Percentiles rank a stretch among this genome's conserved stretches.
These are phyloP conservation scores for Tolypocladium amazonense DNA, from an alignment of 2,329 filamentous ascomycete species.

Conservation along the genomic window DNA sequence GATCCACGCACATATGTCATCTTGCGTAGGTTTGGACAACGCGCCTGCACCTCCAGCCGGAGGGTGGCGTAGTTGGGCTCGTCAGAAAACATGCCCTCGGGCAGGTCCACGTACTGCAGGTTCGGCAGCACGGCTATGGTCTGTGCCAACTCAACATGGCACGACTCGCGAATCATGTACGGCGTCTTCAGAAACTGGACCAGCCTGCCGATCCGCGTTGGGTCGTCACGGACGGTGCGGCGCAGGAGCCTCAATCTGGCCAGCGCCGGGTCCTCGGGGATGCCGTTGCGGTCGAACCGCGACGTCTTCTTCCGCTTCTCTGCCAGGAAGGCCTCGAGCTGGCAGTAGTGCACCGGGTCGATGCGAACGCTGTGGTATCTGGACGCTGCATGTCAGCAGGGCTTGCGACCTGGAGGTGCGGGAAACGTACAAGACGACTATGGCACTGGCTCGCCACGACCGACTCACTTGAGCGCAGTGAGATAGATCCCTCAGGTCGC, in stretches of 20 bases:
- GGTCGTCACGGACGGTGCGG: constrained; percentile 71
- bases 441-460: constrained; percentile 51
- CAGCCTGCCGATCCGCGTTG: constrained; percentile 52
- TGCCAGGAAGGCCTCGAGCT: constrained; percentile 69
- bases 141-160: constrained; percentile 72
- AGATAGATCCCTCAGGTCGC: constrained; percentile 80
- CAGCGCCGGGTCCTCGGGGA: constrained; percentile 70
- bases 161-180: constrained; percentile 88
- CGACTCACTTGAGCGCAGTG: constrained; percentile 66
- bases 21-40: constrained; percentile 75
- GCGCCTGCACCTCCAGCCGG: constrained; percentile 72
- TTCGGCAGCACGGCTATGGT: constrained; percentile 79
- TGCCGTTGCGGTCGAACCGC: constrained; percentile 64
- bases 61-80: constrained; percentile 66
- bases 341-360: constrained; percentile 90
- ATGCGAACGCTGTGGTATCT: constrained; percentile 88
- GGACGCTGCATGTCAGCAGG: background rate
- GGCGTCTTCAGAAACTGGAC: constrained; percentile 80
- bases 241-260: constrained; percentile 69
- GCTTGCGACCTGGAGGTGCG: background rate
- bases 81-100: constrained; percentile 76
- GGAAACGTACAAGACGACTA: constrained; percentile 48
- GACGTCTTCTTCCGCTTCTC: constrained; percentile 68
- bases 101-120: constrained; percentile 80
- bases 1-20: constrained; percentile 77